Base-by-base conservation (phyloP, 495 filamentous ascomycete genomes). In the Daldinia bambusicola region DNA sequence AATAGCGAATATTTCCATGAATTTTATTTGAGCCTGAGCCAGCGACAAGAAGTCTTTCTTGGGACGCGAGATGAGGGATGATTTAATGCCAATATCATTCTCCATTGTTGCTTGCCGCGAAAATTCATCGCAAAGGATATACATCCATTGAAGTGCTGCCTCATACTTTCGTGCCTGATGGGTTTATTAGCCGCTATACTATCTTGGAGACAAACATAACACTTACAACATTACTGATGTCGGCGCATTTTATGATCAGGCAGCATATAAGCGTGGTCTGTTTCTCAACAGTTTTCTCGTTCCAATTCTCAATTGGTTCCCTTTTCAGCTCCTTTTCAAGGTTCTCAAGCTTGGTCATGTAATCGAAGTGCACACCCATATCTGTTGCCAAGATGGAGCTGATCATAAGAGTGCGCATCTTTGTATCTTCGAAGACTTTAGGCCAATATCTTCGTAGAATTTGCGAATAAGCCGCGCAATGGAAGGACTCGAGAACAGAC, bases 151-250 rank as follows among this genome's bases (percentile, higher is more conserved):
- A 20, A 90, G 83, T 20, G 95, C 95, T 36, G 92, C 85, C 37
- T 91, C 86, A 80, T 94, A 93, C 63, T 89, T 89, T 62, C 94
- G 90, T 36, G 94, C 93, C 92, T 94, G 69, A 18, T 50, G 10
- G 40, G 75, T 22, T 59, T 55, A 82, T 76, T 81, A 79, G 76
- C 64, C 57, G 56, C n/a, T 30, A 3, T 38, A 20, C 72, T 53
- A 72, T 65, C 32, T 48, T 34, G 14, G 13, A 22, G 12, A 20
- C 14, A 12, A 38, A 31, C 16, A 45, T n/a, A 40, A 5, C 13
- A 86, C 87, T 75, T 85, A 94, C 93, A 73, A 99, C 96, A 77
- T 99, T 99, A 80, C 95, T 97, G 77, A 99, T 98, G 77, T 99
- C 95, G 31, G 95, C 95, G 77, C 95, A 98, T 75, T 99, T 99